These are phyloP conservation scores for Candida vartiovaarae DNA, from an alignment of 805 yeast genomes.

Conservation along the genomic window DNA sequence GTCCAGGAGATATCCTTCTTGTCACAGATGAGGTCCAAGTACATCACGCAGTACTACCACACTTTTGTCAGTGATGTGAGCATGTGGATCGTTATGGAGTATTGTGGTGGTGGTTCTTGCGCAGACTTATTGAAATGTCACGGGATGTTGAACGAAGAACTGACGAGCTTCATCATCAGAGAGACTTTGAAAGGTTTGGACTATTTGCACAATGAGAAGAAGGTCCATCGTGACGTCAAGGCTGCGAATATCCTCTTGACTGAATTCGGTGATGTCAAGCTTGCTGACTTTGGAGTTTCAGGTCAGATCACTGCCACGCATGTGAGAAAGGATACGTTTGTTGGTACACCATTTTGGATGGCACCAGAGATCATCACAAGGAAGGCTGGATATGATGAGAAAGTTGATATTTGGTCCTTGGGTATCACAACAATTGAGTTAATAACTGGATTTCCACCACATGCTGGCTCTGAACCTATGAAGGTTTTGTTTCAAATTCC, in stretches of 20 bases:
- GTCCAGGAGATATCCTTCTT: constrained; percentile 76
- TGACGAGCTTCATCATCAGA: constrained; percentile 53
- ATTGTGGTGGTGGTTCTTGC: constrained; percentile 92
- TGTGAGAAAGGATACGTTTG: constrained; percentile 65
- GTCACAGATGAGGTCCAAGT: constrained; percentile 50
- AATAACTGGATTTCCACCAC: constrained; percentile 77
- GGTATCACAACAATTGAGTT: constrained; percentile 91
- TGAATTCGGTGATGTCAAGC: constrained; percentile 58
- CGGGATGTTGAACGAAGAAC: constrained; percentile 49
- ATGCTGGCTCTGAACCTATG: constrained; percentile 65
- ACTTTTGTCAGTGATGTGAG: constrained; percentile 58
- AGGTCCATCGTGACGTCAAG: constrained; percentile 86
- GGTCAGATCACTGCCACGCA: constrained; percentile 67
- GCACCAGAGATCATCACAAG: constrained; percentile 88
- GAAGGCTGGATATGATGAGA: constrained; percentile 63
- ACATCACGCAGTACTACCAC: constrained; percentile 59
- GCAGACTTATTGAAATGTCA: constrained; percentile 58
- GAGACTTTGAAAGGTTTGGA: constrained; percentile 64
- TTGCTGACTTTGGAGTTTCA: constrained; percentile 92
- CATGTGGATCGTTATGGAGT: constrained; percentile 92
- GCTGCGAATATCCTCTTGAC: constrained; percentile 83
- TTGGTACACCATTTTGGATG: constrained; percentile 98
- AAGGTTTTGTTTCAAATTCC: constrained; percentile 70
- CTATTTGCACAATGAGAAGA: constrained; percentile 67
- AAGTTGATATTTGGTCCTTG: constrained; percentile 93